Evolutionary conservation across 2,329 filamentous ascomycete genomes (phyloP), one percentile per base, ranked within the genome.

Genomic region (Penicillium sp.): DNA sequence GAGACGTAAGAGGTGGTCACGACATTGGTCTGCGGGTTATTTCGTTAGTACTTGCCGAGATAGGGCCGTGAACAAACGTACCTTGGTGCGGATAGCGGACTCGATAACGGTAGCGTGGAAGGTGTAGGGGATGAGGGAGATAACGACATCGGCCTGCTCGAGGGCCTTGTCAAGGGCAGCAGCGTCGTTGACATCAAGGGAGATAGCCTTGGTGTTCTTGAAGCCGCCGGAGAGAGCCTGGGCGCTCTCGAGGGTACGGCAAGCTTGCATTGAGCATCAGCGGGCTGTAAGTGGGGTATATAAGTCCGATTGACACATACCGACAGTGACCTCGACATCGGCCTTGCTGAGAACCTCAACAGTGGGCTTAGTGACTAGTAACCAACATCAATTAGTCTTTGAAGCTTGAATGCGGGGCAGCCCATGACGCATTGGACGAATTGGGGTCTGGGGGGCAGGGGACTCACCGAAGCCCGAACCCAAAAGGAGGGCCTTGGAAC

Each of bases 1-100:
- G 90, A 95, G 64, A 96, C 90, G 72, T 97, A 97, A 62, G 86
- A 91, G 29, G 93, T 97, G 55, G 93, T 97, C 70, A 97, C 92
- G 57, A 97, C 92, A 80, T 97, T 81, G 84, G 93, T 96, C 89
- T 53, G 6, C 10, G n/a, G n/a, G 16, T 18, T 40, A 40, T 18
- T 3, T 18, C 4, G n/a, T n/a, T 11, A 16, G 14, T 11, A 3
- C 8, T 18, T 21, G 38, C 10, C n/a, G 16, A n/a, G 8, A 22
- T 21, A 16, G 14, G 14, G 14, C 18, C 38, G 6, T 21, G 38
- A 6, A 3, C 10, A n/a, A 40, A 43, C 29, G 31, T 32, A 53
- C 50, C 50, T 96, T 97, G 69, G 88, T 84, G 69, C 88, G 85
- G 78, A 97, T 97, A 60, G 92, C 93, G 34, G 89, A 87, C 83